Evolutionary conservation across 2,329 filamentous ascomycete genomes (phyloP), one percentile per base, ranked within the genome.

Genomic region (Diaporthe aspalathi): DNA sequence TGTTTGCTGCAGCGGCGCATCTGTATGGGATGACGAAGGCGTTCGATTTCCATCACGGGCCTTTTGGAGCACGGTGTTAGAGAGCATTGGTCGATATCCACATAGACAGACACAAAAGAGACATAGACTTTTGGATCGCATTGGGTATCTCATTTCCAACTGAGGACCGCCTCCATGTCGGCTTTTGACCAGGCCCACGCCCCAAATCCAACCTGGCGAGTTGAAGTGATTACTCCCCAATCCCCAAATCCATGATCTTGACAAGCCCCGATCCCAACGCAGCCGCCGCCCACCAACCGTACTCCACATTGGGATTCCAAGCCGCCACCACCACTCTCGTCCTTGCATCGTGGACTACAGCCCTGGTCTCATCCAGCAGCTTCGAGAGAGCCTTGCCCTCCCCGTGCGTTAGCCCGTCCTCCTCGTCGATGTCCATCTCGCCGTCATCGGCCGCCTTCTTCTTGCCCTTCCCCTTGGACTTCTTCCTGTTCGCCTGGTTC

Each of bases 1-100:
- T 98, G 20, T 81, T 94, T 73, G 96, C 96, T 0, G 95, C 94
- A 0, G 87, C 89, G 1, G 89, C 92, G 29, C 96, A 99, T 84
- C 84, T 98, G 72, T 91, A 90, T 67, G 95, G 93, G 62, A 87
- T 98, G 82, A 79, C 93, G 38, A 92, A 90, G 81, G 95, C 95
- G 5, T 97, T 98, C 82, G 93, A 97, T 81, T 92, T 93, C 79
- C 91, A 94, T 77, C 94, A 97, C 81, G 88, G 86, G 70, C 81
- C 86, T 47, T 82, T 86, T 79, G 88, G 86, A 17, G 85, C 84
- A 24, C 81, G 82, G 70, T 92, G 90, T 78, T 78, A 76, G 43
- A 76, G 43, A 75, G 50, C 4, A n/a, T 71, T 24, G 17, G 50
- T 43, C 16, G 17, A 32, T 32, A 32, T 11, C 11, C 11, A 32